phyloP scores from a whole-genome alignment of 176 grass and related monocot species.

The Avena atlantica region DNA sequence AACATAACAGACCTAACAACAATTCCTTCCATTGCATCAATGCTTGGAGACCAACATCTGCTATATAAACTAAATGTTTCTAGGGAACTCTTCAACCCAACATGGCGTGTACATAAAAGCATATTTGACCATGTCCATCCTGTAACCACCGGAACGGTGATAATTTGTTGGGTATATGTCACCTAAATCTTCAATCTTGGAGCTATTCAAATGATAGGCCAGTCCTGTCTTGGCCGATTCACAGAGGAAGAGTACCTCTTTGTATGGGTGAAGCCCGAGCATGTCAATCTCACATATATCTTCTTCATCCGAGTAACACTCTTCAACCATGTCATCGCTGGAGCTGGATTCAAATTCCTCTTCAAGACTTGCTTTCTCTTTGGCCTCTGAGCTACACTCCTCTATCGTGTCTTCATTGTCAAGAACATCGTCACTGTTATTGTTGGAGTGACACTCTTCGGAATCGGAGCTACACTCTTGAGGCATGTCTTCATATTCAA shows the following conservation, averaged over 20 bases:
- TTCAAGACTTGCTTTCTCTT: neutral
- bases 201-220: neutral
- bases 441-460: neutral
- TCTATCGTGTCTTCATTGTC: neutral
- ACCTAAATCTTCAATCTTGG: neutral
- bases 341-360: neutral
- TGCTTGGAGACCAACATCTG: neutral
- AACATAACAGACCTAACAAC: neutral
- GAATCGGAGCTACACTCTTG: neutral
- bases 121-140: neutral
- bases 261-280: neutral
- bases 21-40: neutral
- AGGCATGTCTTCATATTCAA: neutral
- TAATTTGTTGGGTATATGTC: neutral
- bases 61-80: neutral
- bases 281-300: neutral
- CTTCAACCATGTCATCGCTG: neutral
- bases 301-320: neutral
- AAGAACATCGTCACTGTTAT: neutral
- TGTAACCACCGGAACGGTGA: neutral
- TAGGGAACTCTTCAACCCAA: neutral
- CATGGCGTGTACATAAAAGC: neutral
- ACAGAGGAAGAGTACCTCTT: neutral
- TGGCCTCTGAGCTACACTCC: neutral
- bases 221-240: neutral